phyloP scores from a whole-genome alignment of 1,139 yeast genomes.

The Blastobotrys buckinghamii region DNA sequence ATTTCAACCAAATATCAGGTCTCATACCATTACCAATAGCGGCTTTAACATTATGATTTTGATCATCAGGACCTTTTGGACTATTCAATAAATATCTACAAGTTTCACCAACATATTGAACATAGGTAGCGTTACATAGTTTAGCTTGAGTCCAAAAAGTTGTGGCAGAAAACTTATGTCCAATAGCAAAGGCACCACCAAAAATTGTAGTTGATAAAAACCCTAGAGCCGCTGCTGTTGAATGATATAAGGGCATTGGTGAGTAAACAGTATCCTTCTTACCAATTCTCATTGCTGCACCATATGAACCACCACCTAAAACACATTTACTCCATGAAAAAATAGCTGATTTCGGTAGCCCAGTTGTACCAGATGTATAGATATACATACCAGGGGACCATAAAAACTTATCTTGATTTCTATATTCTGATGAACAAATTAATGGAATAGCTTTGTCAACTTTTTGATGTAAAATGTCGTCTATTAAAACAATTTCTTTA shows the following conservation, averaged over 20 bases:
- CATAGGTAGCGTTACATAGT: constrained; percentile 63
- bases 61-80: constrained; percentile 62
- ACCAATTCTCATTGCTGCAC: constrained; percentile 60
- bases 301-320: constrained; percentile 66
- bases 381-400: constrained; percentile 60
- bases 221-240: constrained; percentile 88
- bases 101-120: constrained; percentile 94
- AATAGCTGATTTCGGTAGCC: constrained; percentile 90
- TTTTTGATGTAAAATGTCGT: constrained; percentile 42
- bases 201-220: constrained; percentile 60
- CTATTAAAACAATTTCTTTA: constrained; percentile 46
- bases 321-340: constrained; percentile 80
- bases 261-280: constrained; percentile 61
- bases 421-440: constrained; percentile 35
- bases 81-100: constrained; percentile 79
- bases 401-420: constrained; percentile 23
- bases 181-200: constrained; percentile 70
- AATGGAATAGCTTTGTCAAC: constrained; percentile 39
- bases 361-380: constrained; percentile 94
- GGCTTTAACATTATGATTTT: constrained; percentile 53
- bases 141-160: constrained; percentile 90
- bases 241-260: constrained; percentile 94
- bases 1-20: constrained; percentile 83
- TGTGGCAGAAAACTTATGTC: constrained; percentile 77
- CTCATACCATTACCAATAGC: constrained; percentile 94